Base-by-base conservation (phyloP, 1,284 basidiomycete genomes). In the Mycena citricolor region DNA sequence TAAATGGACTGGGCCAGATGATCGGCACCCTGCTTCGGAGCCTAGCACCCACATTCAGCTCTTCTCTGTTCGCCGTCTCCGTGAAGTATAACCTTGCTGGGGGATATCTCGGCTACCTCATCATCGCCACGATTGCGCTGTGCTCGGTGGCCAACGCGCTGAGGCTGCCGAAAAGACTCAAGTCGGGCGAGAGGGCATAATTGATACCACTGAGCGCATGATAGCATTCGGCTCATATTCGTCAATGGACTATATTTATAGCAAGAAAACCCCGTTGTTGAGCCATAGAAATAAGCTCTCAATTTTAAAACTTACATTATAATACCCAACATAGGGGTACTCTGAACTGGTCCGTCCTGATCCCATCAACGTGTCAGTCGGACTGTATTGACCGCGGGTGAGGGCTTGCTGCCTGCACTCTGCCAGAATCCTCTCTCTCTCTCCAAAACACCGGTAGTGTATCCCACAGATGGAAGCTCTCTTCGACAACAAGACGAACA, bases 401-500 rank as follows among this genome's bases (percentile, higher is more conserved):
- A n/a, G n/a, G n/a, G n/a, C n/a, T n/a, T n/a, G n/a, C n/a, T n/a
- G n/a, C n/a, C n/a, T n/a, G n/a, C n/a, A n/a, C n/a, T n/a, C n/a
- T n/a, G n/a, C n/a, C n/a, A n/a, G n/a, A n/a, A n/a, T n/a, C n/a
- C 26, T 39, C 38, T 28, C 12, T 38, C 24, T 8, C 17, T 5
- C 38, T 21, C 14, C 17, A 7, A 32, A 8, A 10, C 8, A 8
- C 31, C 28, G 19, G 4, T 20, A 17, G 19, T 30, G 7, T 14
- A 39, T 32, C 21, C 29, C 37, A 19, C 4, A n/a, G 11, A 76
- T 76, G 73, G 72, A 76, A 45, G 71, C 65, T 13, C 60, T 58
- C 20, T 74, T 76, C 51, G 72, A 74, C 57, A 73, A 73, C 62
- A 68, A 68, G 46, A 60, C 59, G 39, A 73, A 76, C 56, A 61